phyloP scores from a whole-genome alignment of 75 land plant species.

The Azolla pinnata region DNA sequence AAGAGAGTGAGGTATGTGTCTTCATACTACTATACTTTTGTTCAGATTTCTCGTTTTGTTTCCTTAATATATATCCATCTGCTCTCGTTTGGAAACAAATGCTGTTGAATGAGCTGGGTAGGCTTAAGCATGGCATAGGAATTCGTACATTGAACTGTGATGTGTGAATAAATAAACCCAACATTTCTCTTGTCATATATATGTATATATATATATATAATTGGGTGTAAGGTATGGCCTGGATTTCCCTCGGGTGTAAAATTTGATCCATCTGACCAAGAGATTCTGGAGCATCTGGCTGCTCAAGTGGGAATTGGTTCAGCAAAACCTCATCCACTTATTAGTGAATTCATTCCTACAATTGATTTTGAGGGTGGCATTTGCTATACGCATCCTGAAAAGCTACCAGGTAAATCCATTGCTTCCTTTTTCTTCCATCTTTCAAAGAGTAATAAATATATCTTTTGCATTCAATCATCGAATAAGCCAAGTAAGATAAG shows the following conservation, averaged over 20 bases:
- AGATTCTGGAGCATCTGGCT: constrained; percentile 67
- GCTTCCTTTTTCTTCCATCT: no score
- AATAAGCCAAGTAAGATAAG: no score
- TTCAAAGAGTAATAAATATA: no score
- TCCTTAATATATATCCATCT: no score
- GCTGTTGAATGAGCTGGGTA: no score
- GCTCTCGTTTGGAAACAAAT: no score
- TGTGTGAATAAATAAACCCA: no score
- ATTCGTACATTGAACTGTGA: no score
- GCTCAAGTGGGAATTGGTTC: constrained; percentile 46
- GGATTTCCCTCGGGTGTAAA: constrained; percentile 82
- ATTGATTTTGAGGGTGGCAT: constrained; percentile 72
- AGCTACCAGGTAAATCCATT: constrained; percentile 80
- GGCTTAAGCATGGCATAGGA: no score
- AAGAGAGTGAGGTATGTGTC: neutral
- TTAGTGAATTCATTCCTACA: constrained; percentile 74
- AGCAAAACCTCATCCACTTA: constrained; percentile 50
- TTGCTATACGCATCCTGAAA: constrained; percentile 84
- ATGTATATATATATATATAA: neutral
- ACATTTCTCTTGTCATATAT: neutral
- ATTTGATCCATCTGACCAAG: constrained; percentile 87
- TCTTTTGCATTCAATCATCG: no score
- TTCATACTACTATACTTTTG: no score
- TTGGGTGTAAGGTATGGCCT: constrained; percentile 40
- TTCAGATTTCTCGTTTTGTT: no score